Base-by-base conservation (phyloP, 805 yeast species). In the Yarrowia deformans region DNA sequence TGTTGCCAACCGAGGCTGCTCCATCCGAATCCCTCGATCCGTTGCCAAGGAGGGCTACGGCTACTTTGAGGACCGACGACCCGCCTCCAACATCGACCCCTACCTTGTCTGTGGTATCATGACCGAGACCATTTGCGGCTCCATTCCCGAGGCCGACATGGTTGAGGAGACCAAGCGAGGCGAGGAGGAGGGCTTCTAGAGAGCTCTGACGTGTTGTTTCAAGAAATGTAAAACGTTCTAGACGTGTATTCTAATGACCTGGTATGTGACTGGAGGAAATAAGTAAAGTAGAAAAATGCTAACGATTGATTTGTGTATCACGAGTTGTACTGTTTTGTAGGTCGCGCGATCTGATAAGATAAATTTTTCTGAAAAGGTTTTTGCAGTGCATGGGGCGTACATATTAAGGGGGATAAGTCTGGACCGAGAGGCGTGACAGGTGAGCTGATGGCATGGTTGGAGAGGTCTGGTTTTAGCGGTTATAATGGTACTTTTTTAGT, bases 1-100 rank as follows among this genome's bases (percentile, higher is more conserved):
- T 86, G 98, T 95, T 75, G 99, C 99, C 79, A 95, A 95, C 92
- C 91, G 99, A 87, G 99, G 98, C 84, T 97, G 97, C 71, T 93
- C 98, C 34, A 88, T 95, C 75, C 93, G 99, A 88, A 95, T 95
- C 80, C 99, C 99, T 84, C 90, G 99, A 86, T 89, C 97, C 55
- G 99, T 95, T 75, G 97, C 97, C 80, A 91, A 91, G 83, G 98
- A 93, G 82, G 98, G 98, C 71, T 91, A 83, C 83, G 99, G 99
- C 71, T 95, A 95, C 88, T 94, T 95, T 78, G 99, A 95, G 87
- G 99, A 95, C 84, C 91, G 99, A 87, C 92, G 99, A 86, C 99
- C 99, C 70, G 99, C 99, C 74, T 93, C 98, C 72, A 95, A 95
- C 90, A 95, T 95, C 77, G 99, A 95, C 83, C 98, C 99, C 75